Evolutionary conservation across 2,329 filamentous ascomycete species (phyloP).

Genomic region (Sporothrix sp.): DNA sequence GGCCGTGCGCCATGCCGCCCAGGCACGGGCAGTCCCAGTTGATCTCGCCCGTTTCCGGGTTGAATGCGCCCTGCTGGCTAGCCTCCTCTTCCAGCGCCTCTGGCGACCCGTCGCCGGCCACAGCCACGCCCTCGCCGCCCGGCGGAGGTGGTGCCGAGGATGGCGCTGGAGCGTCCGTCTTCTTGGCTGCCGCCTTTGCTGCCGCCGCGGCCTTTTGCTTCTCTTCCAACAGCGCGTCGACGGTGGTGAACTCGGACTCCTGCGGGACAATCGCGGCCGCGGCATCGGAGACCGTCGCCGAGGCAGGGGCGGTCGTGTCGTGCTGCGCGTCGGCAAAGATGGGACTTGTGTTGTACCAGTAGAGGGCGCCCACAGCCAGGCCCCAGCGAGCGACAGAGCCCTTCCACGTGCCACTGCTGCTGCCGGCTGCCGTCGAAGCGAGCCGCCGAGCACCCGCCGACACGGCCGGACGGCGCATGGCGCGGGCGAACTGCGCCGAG

Average conservation of each 20-base stretch:
- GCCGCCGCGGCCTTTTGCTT: constrained; percentile 42
- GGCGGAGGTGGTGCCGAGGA: not conserved
- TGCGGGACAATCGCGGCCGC: not conserved
- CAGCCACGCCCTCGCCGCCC: constrained; percentile 6
- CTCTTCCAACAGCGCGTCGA: constrained; percentile 58
- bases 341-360: constrained; percentile 88
- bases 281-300: constrained; percentile 27
- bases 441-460: constrained; percentile 38
- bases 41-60: constrained; percentile 97
- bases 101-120: constrained; percentile 27
- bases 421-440: constrained; percentile 40
- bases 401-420: constrained; percentile 74
- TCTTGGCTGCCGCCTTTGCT: constrained; percentile 20
- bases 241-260: constrained; percentile 51
- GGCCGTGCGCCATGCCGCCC: constrained; percentile 92
- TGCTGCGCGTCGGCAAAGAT: constrained; percentile 70
- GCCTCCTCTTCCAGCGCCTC: constrained; percentile 68
- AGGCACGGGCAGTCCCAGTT: constrained; percentile 99
- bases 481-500: constrained; percentile 33
- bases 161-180: constrained; percentile 16
- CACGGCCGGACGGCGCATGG: constrained; percentile 31
- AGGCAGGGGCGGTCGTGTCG: not conserved
- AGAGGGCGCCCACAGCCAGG: constrained; percentile 65
- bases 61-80: constrained; percentile 82
- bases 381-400: constrained; percentile 63